These are phyloP conservation scores for Cytospora paraplurivora DNA, from an alignment of 2,329 filamentous ascomycete genomes.

Conservation along the genomic window DNA sequence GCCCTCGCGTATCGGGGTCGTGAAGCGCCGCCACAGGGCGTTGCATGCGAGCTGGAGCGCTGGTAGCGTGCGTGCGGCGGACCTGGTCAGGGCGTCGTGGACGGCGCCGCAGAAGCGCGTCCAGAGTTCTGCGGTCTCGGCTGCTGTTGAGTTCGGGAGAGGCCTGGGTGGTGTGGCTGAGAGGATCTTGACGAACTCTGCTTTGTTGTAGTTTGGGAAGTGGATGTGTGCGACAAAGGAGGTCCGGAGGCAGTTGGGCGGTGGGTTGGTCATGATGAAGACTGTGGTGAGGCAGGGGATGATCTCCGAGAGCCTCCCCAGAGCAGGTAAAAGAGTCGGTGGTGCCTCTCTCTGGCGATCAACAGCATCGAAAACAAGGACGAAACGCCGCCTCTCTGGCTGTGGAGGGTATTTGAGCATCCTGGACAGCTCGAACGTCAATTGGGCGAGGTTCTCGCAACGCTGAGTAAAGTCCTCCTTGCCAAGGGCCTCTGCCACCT, in stretches of 20 bases:
- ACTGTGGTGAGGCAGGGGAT: constrained; percentile 77
- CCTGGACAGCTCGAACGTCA: constrained; percentile 71
- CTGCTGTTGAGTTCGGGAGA: constrained; percentile 52
- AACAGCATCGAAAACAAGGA: constrained; percentile 84
- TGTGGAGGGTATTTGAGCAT: constrained; percentile 54
- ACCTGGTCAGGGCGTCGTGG: constrained; percentile 82
- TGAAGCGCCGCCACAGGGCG: constrained; percentile 83
- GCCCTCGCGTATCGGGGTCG: constrained; percentile 73
- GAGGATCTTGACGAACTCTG: constrained; percentile 78
- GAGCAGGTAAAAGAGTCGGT: constrained; percentile 74
- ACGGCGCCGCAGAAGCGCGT: constrained; percentile 78
- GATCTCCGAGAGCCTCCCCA: constrained; percentile 79
- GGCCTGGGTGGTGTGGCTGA: constrained; percentile 51
- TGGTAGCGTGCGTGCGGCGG: constrained; percentile 77
- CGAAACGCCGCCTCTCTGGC: constrained; percentile 60
- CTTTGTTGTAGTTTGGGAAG: constrained; percentile 82
- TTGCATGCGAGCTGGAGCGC: constrained; percentile 70
- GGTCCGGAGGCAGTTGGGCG: constrained; percentile 68
- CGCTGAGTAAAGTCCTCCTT: constrained; percentile 37
- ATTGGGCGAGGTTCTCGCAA: constrained; percentile 79
- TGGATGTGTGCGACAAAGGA: constrained; percentile 74
- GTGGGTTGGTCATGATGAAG: constrained; percentile 73
- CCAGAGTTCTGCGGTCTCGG: constrained; percentile 71
- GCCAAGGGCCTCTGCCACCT: constrained; percentile 58
- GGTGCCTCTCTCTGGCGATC: constrained; percentile 82